Conservation (phyloP, 2,329 filamentous ascomycete genomes). For the Leptodontidium sp. region DNA sequence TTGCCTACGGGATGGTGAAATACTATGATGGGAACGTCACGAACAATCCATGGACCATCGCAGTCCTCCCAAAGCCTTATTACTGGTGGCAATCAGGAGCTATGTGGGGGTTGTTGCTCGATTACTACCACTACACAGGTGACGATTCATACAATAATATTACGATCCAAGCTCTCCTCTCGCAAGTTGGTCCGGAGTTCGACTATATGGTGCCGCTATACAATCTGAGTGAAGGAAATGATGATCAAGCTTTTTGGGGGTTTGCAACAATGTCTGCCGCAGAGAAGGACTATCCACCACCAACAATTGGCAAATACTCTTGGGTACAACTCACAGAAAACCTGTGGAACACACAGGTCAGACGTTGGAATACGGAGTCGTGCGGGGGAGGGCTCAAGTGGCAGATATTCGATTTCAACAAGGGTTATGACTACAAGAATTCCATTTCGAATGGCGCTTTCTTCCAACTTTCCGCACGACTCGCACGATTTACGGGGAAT, state of each 20-base stretch:
- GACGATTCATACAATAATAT: conserved; percentile 69
- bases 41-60: conserved; percentile 62
- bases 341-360: conserved; percentile 74
- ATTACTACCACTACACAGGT: conserved; percentile 73
- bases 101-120: conserved; percentile 72
- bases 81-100: conserved; percentile 67
- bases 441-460: conserved; percentile 82
- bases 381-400: conserved; percentile 80
- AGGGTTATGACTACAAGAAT: conserved; percentile 86
- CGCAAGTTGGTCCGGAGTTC: conserved; percentile 64
- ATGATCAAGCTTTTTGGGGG: conserved; percentile 79
- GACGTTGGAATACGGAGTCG: conserved; percentile 72
- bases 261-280: conserved; percentile 73
- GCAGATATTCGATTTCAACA: conserved; percentile 83
- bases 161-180: conserved; percentile 65
- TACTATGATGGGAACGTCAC: conserved; percentile 71
- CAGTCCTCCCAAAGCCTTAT: conserved; percentile 70
- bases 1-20: conserved; percentile 68
- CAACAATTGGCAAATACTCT: conserved; percentile 61
- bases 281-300: conserved; percentile 71
- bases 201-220: conserved; percentile 68
- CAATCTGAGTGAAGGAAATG: conserved; percentile 71
- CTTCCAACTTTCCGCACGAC: conserved; percentile 80
- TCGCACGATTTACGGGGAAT: conserved; percentile 75
- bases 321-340: conserved; percentile 71